Base-by-base conservation (phyloP, 345 rosid species). In the Boechera stricta region DNA sequence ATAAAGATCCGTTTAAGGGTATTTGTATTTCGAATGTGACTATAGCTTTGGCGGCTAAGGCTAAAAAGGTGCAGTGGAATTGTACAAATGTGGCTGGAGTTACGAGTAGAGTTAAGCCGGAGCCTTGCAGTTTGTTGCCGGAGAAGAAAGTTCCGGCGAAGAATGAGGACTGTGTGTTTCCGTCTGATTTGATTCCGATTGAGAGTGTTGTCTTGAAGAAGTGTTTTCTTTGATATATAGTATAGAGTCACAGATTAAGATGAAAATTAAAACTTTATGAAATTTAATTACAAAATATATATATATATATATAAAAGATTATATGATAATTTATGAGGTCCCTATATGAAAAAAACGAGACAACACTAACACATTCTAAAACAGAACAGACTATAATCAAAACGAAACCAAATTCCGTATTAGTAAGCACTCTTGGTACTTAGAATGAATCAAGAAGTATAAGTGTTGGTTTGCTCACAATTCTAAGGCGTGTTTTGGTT, bases 21-120 rank as follows among this genome's bases (percentile, higher is more conserved):
- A 86, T 94, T 44, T 90, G 96, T 78, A 87, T 94, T 12, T 94
- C 91, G 5, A 86, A 87, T 71, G 90, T 86, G 15, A 72, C 74
- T 1, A 86, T 94, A 9, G 29, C 69, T 4, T 64, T 91, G 85
- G 57, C 83, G 1, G 28, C 59, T 16, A 77, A 83, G 15, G 81
- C 88, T 0, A 81, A 82, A 69, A 11, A 85, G 36, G 15, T 84
- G 42, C 89, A 81, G 28, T 91, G 96, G 98, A 91, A 89, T 57
- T 94, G 96, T 79, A 85, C 89, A 0, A 53, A 86, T 58, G 71
- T 91, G n/a, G 51, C 60, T n/a, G 97, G 94, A 44, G 76, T 83
- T 41, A 70, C 88, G 4, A 91, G 87, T 77, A 47, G 70, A 1
- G 96, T 90, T 69, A 85, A 70, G 2, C 97, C 91, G 13, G 24